Evolutionary conservation across 352 stramenopile genomes (phyloP), one percentile per base, ranked within the genome.

Genomic region (Bremia lactucae): DNA sequence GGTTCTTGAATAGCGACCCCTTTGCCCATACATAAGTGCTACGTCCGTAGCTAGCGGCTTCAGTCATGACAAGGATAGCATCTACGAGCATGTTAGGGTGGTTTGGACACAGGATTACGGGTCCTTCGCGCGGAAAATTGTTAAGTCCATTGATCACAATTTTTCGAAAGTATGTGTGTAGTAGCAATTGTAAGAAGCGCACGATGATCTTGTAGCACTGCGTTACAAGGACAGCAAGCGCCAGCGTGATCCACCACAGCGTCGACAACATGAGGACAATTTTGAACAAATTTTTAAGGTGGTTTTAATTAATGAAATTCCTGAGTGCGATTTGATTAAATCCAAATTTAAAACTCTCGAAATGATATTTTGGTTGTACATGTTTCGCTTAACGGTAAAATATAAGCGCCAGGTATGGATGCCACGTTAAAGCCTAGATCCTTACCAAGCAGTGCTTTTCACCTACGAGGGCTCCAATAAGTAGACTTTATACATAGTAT

Each of bases 1-100:
- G 56, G 59, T 82, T 78, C n/a, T 57, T 60, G 31, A 88, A 86
- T 26, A 86, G 57, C 36, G 75, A 78, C n/a, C 72, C 75, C 43
- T 88, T 88, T 26, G 62, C 72, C 75, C 75, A 88, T 9, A 76
- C 61, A 52, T 80, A 88, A 28, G 75, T 68, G 33, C 65, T 65
- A 37, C 72, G 72, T 6, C 69, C 69, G 22, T 72, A 55, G 19
- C 46, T 60, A n/a, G 50, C 59, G 20, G 59, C 70, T 49, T 88
- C 70, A n/a, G 72, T 86, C 42, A 86, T 71, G 22, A 86, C 72
- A n/a, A 88, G 57, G 25, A 86, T 64, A 48, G 62, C 61, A 44
- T 88, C 75, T 14, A 88, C 72, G 23, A 88, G 66, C 75, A 88
- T 88, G 48, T 88, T 88, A 3, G 75, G 75, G 46, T 88, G 75